Base-by-base conservation (phyloP, 2,329 filamentous ascomycete species). In the Venturiaceae sp. region DNA sequence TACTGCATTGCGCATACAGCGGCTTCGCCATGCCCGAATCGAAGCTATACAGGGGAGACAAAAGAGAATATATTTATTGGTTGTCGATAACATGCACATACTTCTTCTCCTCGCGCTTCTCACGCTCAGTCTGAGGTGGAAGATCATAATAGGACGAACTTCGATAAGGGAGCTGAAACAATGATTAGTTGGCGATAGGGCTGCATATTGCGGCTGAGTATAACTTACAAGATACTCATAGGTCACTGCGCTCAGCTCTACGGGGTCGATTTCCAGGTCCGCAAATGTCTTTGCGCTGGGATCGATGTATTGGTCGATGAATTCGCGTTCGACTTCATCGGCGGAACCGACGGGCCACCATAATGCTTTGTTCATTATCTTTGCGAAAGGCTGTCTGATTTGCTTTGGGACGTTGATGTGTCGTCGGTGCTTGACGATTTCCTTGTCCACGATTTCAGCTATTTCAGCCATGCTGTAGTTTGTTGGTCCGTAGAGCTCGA, bases 71-170 rank as follows among this genome's bases (percentile, higher is more conserved):
- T n/a, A n/a, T n/a, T 36, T 46, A 94, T 80, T 91, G 83, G 73
- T 94, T 87, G 72, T 95, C 90, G 70, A 90, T 78, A 62, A 99
- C 92, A 73, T 99, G 94, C 72, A 97, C 78, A 73, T 95, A 99
- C 80, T 96, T 94, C 83, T 86, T 94, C 76, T 97, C 92, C 74
- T 97, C 92, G 67, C 83, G 82, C 82, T 86, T 94, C 81, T 99
- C 94, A 74, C 87, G 88, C 77, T 96, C 92, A 34, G 92, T 96
- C 68, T 92, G 86, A 53, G 94, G 92, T 55, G 94, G 94, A 64
- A 97, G 81, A 71, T 99, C 92, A 74, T 95, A 96, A 82, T 86
- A 94, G 67, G 85, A 83, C 60, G 87, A 83, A 75, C 88, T 92
- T 71, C 94, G 87, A 80, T 90, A 96, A 72, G 85, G 87, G 88